Conservation (phyloP, 1,284 basidiomycete species). For the Cryptococcus amylolentus region DNA sequence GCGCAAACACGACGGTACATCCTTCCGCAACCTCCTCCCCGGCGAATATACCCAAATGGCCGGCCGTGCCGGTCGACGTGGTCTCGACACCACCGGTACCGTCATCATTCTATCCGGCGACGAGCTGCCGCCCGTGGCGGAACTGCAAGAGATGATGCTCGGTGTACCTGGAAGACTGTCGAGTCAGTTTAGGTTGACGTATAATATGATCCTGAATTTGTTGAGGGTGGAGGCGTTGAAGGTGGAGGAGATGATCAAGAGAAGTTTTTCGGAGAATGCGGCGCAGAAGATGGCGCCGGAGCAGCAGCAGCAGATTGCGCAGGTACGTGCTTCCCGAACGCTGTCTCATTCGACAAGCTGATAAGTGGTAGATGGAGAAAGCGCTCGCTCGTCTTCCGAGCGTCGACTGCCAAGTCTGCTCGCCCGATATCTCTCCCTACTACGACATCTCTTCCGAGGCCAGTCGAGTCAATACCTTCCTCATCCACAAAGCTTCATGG, state of each 20-base stretch:
- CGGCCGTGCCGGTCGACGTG: conserved; percentile 92
- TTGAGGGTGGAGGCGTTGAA: conserved; percentile 91
- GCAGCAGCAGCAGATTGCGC: conserved; percentile 78
- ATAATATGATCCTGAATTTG: conserved; percentile 99
- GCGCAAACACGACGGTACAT: conserved; percentile 91
- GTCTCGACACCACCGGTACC: conserved; percentile 90
- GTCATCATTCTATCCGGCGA: conserved; percentile 88
- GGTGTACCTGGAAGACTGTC: conserved; percentile 87
- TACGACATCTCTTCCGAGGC: conserved; percentile 74
- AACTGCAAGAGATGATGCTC: conserved; percentile 84
- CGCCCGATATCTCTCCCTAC: conserved; percentile 65
- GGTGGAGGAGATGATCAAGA: conserved; percentile 99
- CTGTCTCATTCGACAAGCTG: neutral
- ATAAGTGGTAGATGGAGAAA: conserved; percentile 63
- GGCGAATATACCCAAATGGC: conserved; percentile 99
- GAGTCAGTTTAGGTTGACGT: conserved; percentile 96
- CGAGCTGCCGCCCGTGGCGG: conserved; percentile 76
- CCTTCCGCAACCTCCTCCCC: conserved; percentile 75
- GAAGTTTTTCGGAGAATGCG: conserved; percentile 97
- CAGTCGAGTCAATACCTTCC: conserved; percentile 61
- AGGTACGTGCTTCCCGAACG: conserved; percentile 55
- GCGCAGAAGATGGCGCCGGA: conserved; percentile 89
- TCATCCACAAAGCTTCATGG: conserved; percentile 64
- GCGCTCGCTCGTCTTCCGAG: conserved; percentile 63
- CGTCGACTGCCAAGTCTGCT: conserved; percentile 67